Evolutionary conservation across 345 rosid species (phyloP).

Genomic region (Gossypium rotundifolium): DNA sequence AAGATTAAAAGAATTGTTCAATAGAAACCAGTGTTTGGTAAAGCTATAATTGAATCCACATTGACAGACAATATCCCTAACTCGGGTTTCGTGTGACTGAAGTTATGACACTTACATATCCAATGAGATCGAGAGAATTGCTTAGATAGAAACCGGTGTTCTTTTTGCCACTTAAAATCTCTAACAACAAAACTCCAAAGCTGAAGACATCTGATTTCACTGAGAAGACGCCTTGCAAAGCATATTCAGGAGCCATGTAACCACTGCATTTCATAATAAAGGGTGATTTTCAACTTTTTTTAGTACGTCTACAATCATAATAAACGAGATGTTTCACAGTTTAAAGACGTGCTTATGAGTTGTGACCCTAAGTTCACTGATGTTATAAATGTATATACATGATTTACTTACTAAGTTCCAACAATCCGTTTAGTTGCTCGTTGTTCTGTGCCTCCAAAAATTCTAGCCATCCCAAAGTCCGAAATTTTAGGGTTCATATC

Average conservation of each 20-base stretch:
- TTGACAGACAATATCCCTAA: too few species aligned
- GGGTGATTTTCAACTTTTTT: neutral
- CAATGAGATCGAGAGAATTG: neutral
- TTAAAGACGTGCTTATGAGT: too few species aligned
- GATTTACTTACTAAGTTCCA: conserved; percentile 11
- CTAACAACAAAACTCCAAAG: conserved; percentile 14
- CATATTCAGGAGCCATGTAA: conserved; percentile 14
- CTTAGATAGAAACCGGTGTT: conserved; percentile 7
- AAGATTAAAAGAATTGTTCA: too few species aligned
- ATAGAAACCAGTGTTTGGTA: too few species aligned
- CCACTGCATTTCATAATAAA: conserved; percentile 7
- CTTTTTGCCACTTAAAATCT: conserved; percentile 11
- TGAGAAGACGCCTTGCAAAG: conserved; percentile 5
- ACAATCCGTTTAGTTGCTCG: conserved; percentile 9
- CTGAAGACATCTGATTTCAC: conserved; percentile 16
- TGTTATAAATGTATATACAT: too few species aligned
- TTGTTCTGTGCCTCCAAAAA: neutral
- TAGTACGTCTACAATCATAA: neutral
- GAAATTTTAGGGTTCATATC: conserved; percentile 15
- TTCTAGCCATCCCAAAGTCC: conserved; percentile 15
- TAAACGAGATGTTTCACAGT: neutral
- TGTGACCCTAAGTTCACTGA: too few species aligned
- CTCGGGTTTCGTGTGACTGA: neutral
- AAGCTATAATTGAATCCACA: too few species aligned
- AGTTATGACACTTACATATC: neutral